Evolutionary conservation across 1,139 yeast species (phyloP), one percentile per base, ranked within the genome.

Genomic region (Geotrichum reessii): DNA sequence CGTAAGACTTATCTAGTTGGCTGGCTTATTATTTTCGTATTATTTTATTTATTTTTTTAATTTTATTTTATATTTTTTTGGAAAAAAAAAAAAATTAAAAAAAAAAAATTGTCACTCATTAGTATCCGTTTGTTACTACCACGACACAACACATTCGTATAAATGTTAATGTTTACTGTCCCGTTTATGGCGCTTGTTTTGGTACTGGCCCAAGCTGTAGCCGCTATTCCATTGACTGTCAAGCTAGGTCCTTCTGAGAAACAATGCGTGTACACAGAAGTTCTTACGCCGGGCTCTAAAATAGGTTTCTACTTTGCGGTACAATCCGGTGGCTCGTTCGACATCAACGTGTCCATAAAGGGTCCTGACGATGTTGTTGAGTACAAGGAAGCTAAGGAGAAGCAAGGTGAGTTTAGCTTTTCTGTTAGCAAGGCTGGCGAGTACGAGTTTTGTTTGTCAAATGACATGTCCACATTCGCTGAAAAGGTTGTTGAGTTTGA

Each of bases 401-500:
- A 90, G 73, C 96, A 89, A 71, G 97, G 95, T 1, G 97, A 92
- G 67, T 88, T 87, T 78, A 78, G 82, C 4, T 84, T 92, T 71
- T 77, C 76, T 33, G 97, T 93, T 25, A 83, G 82, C 51, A 66
- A 71, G 50, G 73, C 75, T 47, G 99, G 99, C 42, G 98, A 93
- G 73, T 93, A 92, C 76, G 90, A 88, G 72, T 87, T 93, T 72
- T 93, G 99, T 74, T 91, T 93, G 77, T 77, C 85, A 66, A 91
- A 91, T 72, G 88, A 85, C 62, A 86, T 87, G 90, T 85, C 95
- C 7, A 86, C 95, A 2, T 86, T 84, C 71, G 87, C 93, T 56
- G 95, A 88, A 68, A 92, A 92, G 74, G 85, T 87, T 61, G 86
- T 93, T 66, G 97, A 91, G 73, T 87, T 93, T 69, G 97, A 93